A percentile compares a stretch with the other conserved stretches of the same genome.
phyloP scores from a whole-genome alignment of 1,139 yeast genomes.

The Eremothecium gossypii region DNA sequence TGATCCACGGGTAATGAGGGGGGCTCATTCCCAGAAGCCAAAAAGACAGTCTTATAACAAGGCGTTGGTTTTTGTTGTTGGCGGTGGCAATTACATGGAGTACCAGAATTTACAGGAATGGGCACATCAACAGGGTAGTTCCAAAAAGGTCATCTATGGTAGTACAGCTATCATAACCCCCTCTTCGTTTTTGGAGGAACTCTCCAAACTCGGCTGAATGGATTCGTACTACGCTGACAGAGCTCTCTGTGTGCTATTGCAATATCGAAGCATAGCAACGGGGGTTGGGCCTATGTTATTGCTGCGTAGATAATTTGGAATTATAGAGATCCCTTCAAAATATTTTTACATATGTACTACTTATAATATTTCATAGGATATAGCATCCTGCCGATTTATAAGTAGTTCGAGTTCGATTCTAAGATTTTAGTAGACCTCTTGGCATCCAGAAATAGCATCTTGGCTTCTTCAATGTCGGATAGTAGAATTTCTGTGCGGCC shows the following conservation, averaged over 20 bases:
- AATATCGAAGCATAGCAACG: no score
- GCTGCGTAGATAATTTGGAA: no score
- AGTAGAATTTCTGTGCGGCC: constrained; percentile 63
- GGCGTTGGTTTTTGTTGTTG: constrained; percentile 83
- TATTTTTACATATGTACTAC: no score
- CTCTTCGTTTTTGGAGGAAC: constrained; percentile 61
- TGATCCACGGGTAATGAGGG: constrained; percentile 80
- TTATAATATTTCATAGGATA: no score
- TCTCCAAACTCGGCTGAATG: constrained; percentile 30
- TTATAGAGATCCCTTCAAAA: no score
- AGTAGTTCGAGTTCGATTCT: constrained; percentile 33
- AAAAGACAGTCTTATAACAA: constrained; percentile 74
- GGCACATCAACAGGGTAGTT: constrained; percentile 40
- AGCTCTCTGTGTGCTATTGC: no score
- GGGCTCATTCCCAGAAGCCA: constrained; percentile 84
- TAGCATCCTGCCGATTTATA: constrained; percentile 12
- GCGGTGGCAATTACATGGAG: constrained; percentile 93
- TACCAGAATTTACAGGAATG: constrained; percentile 92
- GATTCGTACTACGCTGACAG: no score
- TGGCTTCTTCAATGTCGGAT: constrained; percentile 80
- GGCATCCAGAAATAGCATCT: constrained; percentile 77
- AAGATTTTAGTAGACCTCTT: constrained; percentile 74
- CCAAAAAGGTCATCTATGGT: constrained; percentile 60
- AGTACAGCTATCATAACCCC: constrained; percentile 79
- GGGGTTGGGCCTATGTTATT: no score